Evolutionary conservation across 805 yeast genomes (phyloP).

Genomic region (Nakazawaea pomicola): DNA sequence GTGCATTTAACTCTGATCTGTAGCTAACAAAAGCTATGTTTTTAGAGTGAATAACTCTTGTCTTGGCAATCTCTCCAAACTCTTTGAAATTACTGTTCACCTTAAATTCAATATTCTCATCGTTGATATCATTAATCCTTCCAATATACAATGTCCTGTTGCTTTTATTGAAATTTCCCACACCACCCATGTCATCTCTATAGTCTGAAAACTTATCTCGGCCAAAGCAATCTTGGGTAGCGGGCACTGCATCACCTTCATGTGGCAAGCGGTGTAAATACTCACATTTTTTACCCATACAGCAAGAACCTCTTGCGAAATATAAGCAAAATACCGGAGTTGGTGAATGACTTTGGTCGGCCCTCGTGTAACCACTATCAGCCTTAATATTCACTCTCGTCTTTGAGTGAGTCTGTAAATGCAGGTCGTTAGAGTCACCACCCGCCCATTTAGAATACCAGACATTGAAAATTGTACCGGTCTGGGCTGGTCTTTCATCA

Average conservation of each 20-base stretch:
- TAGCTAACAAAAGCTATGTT: conserved; percentile 78
- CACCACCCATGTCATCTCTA: conserved; percentile 92
- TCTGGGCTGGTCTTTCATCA: conserved; percentile 68
- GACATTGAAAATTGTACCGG: conserved; percentile 75
- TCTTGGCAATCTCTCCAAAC: conserved; percentile 70
- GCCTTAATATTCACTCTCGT: conserved; percentile 53
- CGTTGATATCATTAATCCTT: conserved; percentile 37
- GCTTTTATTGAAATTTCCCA: conserved; percentile 69
- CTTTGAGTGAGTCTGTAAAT: conserved; percentile 36
- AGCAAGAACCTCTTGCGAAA: conserved; percentile 87
- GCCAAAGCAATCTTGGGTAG: conserved; percentile 87
- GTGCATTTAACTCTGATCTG: conserved; percentile 68
- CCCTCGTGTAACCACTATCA: conserved; percentile 77
- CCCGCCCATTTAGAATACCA: conserved; percentile 93
- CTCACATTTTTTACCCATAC: conserved; percentile 68
- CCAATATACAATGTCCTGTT: conserved; percentile 80
- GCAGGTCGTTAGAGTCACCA: conserved; percentile 49
- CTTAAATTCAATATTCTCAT: conserved; percentile 31
- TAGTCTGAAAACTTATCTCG: conserved; percentile 78
- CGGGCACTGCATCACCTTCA: conserved; percentile 49
- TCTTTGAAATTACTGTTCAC: conserved; percentile 54
- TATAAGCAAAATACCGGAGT: conserved; percentile 60
- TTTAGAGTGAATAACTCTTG: conserved; percentile 55
- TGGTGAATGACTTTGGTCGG: conserved; percentile 34
- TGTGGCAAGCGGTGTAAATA: conserved; percentile 76